A percentile compares a stretch with the other conserved stretches of the same genome.
Conservation (phyloP, 208 protist genomes). For the Trypanosoma theileri region DNA sequence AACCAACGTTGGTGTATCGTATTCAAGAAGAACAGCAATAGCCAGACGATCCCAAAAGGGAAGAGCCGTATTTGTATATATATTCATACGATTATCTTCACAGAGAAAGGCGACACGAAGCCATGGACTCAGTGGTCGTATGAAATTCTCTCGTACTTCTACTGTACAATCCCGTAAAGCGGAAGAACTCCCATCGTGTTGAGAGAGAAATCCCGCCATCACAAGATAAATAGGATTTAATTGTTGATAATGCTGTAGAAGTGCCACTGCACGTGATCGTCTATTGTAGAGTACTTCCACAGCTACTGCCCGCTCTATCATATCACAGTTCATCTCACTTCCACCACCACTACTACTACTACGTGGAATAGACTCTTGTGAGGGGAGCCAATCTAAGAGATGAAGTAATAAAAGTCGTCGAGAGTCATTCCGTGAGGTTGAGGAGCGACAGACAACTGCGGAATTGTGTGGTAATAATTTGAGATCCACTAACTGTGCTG, state of each 20-base stretch:
- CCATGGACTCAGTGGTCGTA: slow-evolving; percentile 66
- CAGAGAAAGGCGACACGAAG: slow-evolving; percentile 61
- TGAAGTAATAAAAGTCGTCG: slow-evolving; percentile 61
- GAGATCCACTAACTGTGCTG: slow-evolving; percentile 15
- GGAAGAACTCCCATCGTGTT: slow-evolving; percentile 29
- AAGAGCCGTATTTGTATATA: slow-evolving; percentile 35
- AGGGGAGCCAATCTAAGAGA: slow-evolving; percentile 71
- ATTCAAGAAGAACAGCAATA: slow-evolving; percentile 60
- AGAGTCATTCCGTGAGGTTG: slow-evolving; percentile 31
- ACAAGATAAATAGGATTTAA: slow-evolving; percentile 42
- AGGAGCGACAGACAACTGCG: slow-evolving; percentile 26
- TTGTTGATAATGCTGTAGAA: slow-evolving; percentile 46
- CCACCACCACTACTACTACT: background rate
- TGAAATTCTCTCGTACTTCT: slow-evolving; percentile 53
- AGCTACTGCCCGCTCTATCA: slow-evolving; percentile 68
- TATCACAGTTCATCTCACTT: slow-evolving; percentile 2
- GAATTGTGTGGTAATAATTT: slow-evolving; percentile 26
- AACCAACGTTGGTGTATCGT: slow-evolving; percentile 30
- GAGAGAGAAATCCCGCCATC: slow-evolving; percentile 45
- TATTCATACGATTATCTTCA: slow-evolving; percentile 27
- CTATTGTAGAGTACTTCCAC: slow-evolving; percentile 65
- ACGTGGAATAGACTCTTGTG: slow-evolving; percentile 10
- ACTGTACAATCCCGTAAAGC: slow-evolving; percentile 37
- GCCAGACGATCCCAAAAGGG: slow-evolving; percentile 81
- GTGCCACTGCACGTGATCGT: slow-evolving; percentile 30